A percentile compares a stretch with the other conserved stretches of the same genome.
Evolutionary conservation across 352 stramenopile genomes (phyloP).

Genomic region (Globisporangium heterothallicum): DNA sequence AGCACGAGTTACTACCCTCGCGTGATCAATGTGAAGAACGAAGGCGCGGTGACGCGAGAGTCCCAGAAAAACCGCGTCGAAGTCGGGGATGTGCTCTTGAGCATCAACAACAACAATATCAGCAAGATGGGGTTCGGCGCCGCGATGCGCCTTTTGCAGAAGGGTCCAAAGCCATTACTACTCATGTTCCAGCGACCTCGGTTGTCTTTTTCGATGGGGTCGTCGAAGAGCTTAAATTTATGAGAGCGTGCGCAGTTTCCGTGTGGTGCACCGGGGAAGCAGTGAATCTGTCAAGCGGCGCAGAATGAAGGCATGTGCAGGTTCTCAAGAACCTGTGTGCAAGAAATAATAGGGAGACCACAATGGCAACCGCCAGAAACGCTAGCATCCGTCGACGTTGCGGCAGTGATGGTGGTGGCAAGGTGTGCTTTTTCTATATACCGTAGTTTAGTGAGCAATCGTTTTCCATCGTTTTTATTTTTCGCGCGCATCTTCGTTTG

Average conservation of each 20-base stretch:
- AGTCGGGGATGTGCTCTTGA: constrained; percentile 75
- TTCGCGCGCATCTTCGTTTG: neutral
- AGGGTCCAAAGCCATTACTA: constrained; percentile 78
- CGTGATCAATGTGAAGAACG: constrained; percentile 86
- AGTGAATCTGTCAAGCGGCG: neutral
- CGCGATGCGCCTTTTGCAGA: constrained; percentile 83
- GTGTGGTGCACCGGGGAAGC: neutral
- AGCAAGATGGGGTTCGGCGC: constrained; percentile 86
- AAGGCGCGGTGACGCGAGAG: constrained; percentile 71
- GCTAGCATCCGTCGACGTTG: neutral
- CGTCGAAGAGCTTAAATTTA: constrained; percentile 27
- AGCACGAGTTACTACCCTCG: constrained; percentile 83
- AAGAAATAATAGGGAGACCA: neutral
- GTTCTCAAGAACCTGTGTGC: neutral
- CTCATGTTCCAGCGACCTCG: constrained; percentile 83
- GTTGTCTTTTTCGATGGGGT: constrained; percentile 20
- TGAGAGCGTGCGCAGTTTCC: neutral
- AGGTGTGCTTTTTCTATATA: neutral
- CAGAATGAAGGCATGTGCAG: neutral
- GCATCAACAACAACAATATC: constrained; percentile 91
- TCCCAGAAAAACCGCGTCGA: constrained; percentile 83
- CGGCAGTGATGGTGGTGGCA: neutral
- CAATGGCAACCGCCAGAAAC: neutral
- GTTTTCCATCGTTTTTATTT: neutral
- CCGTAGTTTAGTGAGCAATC: neutral